Evolutionary conservation across 257 asterid genomes (phyloP).

Genomic region (Paulownia fortunei): DNA sequence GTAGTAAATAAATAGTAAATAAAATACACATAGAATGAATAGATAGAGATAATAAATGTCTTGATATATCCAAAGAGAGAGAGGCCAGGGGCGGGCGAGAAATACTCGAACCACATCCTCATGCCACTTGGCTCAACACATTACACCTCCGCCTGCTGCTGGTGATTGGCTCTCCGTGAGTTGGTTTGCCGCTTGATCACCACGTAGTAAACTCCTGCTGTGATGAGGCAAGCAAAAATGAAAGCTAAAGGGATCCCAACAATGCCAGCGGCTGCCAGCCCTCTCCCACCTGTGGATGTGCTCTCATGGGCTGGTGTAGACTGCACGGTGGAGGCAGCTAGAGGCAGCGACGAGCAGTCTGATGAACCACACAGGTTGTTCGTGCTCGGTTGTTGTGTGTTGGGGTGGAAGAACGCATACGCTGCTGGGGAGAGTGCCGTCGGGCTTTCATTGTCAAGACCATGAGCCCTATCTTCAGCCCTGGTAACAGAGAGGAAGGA

Average conservation of each 20-base stretch:
- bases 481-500: slow-evolving; percentile 24
- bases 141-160: slow-evolving; percentile 25
- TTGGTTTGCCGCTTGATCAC: slow-evolving; percentile 34
- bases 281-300: not conserved
- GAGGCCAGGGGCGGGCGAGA: not conserved
- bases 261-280: slow-evolving; percentile 25
- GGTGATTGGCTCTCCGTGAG: slow-evolving; percentile 17
- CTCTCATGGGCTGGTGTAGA: slow-evolving; percentile 30
- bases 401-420: slow-evolving; percentile 39
- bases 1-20: not conserved
- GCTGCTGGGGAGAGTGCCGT: slow-evolving; percentile 36
- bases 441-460: slow-evolving; percentile 27
- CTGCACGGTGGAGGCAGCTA: slow-evolving; percentile 37
- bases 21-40: not conserved
- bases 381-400: slow-evolving; percentile 5
- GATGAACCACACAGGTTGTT: slow-evolving; percentile 21
- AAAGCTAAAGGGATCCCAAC: slow-evolving; percentile 34
- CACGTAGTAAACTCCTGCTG: slow-evolving; percentile 26
- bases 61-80: not conserved
- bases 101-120: not conserved
- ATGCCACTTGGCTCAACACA: not conserved
- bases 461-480: slow-evolving; percentile 25
- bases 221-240: slow-evolving; percentile 26
- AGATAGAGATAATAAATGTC: not conserved
- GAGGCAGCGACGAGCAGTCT: slow-evolving; percentile 28